phyloP scores from a whole-genome alignment of 306 rosid genomes.

The Citrullus mucosospermus region DNA sequence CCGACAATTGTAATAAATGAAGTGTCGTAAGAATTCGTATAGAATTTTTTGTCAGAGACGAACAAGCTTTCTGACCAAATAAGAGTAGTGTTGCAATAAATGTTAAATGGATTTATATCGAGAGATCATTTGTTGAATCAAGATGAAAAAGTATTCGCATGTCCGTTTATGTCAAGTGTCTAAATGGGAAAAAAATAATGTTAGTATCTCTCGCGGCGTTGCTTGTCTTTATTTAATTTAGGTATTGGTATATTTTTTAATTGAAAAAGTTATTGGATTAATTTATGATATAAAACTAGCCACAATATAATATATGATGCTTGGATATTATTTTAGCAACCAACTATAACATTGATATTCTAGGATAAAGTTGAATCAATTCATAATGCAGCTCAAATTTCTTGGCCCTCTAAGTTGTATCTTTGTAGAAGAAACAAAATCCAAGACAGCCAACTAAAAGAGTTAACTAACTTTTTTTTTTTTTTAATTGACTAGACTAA shows the following conservation, averaged over 20 bases:
- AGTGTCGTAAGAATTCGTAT: neutral
- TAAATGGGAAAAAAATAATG: no score
- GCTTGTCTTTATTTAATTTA: neutral
- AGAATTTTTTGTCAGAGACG: neutral
- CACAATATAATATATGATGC: neutral
- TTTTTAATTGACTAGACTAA: no score
- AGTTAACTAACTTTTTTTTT: no score
- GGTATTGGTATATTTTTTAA: neutral
- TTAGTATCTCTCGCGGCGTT: no score
- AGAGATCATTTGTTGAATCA: neutral
- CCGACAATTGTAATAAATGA: neutral
- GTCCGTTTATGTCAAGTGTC: neutral
- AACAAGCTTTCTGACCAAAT: neutral
- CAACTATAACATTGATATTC: neutral
- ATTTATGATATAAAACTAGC: neutral
- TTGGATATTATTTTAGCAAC: neutral
- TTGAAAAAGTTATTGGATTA: neutral
- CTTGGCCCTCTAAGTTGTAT: no score
- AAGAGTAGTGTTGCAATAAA: neutral
- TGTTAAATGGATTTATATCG: neutral
- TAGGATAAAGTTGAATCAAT: no score
- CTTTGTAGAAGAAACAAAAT: no score
- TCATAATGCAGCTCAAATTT: no score
- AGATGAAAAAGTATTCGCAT: neutral
- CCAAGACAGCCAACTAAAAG: no score